Evolutionary conservation across 805 yeast species (phyloP), one percentile per base, ranked within the genome.

Genomic region (Candida nitratophila): DNA sequence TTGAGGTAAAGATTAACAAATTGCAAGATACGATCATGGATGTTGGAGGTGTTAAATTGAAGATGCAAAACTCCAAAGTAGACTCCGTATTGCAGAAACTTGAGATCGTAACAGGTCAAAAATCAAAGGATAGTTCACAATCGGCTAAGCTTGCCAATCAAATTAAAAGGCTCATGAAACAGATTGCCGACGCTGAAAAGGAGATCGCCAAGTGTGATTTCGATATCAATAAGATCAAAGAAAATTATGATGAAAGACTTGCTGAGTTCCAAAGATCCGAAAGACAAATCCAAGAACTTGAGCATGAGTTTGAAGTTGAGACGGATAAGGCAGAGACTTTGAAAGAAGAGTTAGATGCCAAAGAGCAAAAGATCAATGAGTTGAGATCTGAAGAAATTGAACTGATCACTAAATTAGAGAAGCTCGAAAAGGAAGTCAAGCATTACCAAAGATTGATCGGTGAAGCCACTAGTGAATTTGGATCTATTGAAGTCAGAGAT

Each of bases 31-130:
- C 81, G 56, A 87, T 93, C 34, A 79, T 90, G 86, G 82, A 85
- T 41, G 83, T 87, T 43, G 99, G 99, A 43, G 99, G 99, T 47
- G 82, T 86, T 9, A 80, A 80, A 48, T 69, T 93, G 50, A 79
- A 86, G 45, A 61, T 85, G 47, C 96, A 89, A 54, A 83, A 79
- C 48, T 77, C 95, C 1, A 84, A 80, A 55, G 96, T 93, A 9
- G 89, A 81, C 53, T 83, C 95, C 1, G 69, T 84, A 30, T 68
- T 70, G 37, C 86, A 84, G 52, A 76, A 78, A 54, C 74, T 85
- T 26, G 86, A 81, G 43, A 74, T 83, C 17, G 60, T 79, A 14
- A 68, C 65, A 31, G 76, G 77, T 37, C 79, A 78, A 52, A 70
- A 79, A 14, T 70, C 81, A 5, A 74, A 73, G 27, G 86, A 79